phyloP scores from a whole-genome alignment of 1,139 yeast species.

The Groenewaldozyma auringiensis region DNA sequence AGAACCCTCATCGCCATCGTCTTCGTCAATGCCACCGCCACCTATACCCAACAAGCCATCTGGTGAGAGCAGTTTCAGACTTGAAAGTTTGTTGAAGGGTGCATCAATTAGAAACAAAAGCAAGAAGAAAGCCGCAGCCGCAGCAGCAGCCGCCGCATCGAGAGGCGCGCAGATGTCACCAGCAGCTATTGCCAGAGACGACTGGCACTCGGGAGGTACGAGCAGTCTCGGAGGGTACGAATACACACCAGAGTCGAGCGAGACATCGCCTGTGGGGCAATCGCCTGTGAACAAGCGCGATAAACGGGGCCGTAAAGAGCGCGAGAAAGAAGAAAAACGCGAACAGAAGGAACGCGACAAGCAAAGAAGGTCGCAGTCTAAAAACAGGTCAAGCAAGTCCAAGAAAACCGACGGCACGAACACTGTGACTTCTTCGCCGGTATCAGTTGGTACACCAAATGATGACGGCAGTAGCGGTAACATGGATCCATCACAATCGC shows the following conservation, averaged over 20 bases:
- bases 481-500: background rate
- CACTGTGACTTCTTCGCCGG: background rate
- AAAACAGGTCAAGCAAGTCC: background rate
- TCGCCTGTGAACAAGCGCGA: background rate
- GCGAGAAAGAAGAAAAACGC: background rate
- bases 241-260: background rate
- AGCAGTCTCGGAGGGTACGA: background rate
- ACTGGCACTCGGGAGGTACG: background rate
- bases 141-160: constrained; percentile 6
- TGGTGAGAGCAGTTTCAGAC: constrained; percentile 27
- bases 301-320: background rate
- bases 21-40: background rate
- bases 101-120: constrained; percentile 25
- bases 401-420: background rate
- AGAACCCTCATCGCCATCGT: background rate
- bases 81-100: constrained; percentile 27
- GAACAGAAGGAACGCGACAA: constrained; percentile 4
- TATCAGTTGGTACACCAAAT: background rate
- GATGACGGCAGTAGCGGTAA: background rate
- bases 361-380: background rate
- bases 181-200: background rate
- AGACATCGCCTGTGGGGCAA: background rate
- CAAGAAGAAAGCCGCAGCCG: constrained; percentile 15
- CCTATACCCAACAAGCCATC: constrained; percentile 1
- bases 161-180: background rate